Base-by-base conservation (phyloP, 2,329 filamentous ascomycete genomes). In the Aspergillus carbonarius region DNA sequence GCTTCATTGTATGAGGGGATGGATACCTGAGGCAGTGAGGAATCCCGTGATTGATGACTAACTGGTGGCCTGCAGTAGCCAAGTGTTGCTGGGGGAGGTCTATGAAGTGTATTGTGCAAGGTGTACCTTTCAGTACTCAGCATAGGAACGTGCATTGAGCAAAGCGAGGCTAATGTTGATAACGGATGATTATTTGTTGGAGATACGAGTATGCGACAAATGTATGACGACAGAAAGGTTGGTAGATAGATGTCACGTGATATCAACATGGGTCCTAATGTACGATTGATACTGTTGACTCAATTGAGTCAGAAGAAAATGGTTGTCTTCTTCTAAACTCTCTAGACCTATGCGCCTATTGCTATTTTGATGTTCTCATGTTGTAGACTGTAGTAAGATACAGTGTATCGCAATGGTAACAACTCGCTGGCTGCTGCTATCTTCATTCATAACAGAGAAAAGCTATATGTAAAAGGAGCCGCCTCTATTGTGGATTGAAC, bases 41-140 rank as follows among this genome's bases (percentile, higher is more conserved):
- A 8, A 6, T 15, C 17, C 51, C 51, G 39, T 32, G 35, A 54
- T 34, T 25, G 51, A 44, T 54, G 51, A 54, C 37, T 54, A 54
- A 54, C 39, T 20, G 17, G 39, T 9, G 18, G 12, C 5, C 23
- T n/a, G 23, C 3, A 23, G 23, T 23, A 13, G 18, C n/a, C 6
- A 9, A 9, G 9, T 32, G 30, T 32, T 32, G 30, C 2, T 10
- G 6, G 8, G 4, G 30, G 30, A 9, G 30, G 9, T 42, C 2
- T 4, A 23, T 42, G 39, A 4, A 12, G 39, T 2, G 5, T 23
- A 13, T 42, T 23, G 39, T 13, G 10, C 39, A 10, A 10, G 13
- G 17, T 10, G 30, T 10, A 10, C 27, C 2, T 30, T 30, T 2
- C 5, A 30, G 7, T 30, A 30, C 27, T 4, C 7, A 7, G 27